Base-by-base conservation (phyloP, 495 filamentous ascomycete genomes). In the Elasticomyces elasticus region DNA sequence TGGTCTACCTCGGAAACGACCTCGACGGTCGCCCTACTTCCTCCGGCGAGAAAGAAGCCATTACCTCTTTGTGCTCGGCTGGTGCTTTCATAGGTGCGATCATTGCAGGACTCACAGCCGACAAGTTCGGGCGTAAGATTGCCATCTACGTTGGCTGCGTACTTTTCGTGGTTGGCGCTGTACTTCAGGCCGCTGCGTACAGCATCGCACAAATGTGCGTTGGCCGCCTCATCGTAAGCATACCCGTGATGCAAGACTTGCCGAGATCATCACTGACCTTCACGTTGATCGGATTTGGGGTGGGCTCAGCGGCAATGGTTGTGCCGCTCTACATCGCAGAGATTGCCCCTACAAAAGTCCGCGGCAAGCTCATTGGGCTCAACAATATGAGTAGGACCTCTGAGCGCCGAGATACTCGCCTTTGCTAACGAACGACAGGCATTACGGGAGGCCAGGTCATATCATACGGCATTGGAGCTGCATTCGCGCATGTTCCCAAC, bases 301-400 rank as follows among this genome's bases (percentile, higher is more conserved):
- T 79, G 19, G 76, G 76, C 12, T 69, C 69, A 31, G 76, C 75
- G 10, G 74, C 76, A 4, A 77, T n/a, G n/a, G n/a, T n/a, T n/a
- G n/a, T n/a, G n/a, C n/a, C n/a, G n/a, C n/a, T n/a, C n/a, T n/a
- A n/a, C n/a, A n/a, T n/a, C n/a, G n/a, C n/a, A n/a, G n/a, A n/a
- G n/a, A n/a, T n/a, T n/a, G n/a, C n/a, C n/a, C 73, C 74, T 4
- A 70, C 76, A 11, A 70, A 71, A 51, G 73, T 73, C 52, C 74
- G 76, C 24, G 76, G 76, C 19, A 69, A 73, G 33, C 74, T 78
- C 71, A 74, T 80, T 35, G 75, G 69, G 0, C 66, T 80, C 19
- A 72, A 80, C 61, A 78, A 79, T 45, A 74, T 80, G 70, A 69
- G 65, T 47, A n/a, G n/a, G n/a, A n/a, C n/a, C n/a, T n/a, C n/a